phyloP scores from a whole-genome alignment of 768 basidiomycete genomes.

The Lentinula lateritia region DNA sequence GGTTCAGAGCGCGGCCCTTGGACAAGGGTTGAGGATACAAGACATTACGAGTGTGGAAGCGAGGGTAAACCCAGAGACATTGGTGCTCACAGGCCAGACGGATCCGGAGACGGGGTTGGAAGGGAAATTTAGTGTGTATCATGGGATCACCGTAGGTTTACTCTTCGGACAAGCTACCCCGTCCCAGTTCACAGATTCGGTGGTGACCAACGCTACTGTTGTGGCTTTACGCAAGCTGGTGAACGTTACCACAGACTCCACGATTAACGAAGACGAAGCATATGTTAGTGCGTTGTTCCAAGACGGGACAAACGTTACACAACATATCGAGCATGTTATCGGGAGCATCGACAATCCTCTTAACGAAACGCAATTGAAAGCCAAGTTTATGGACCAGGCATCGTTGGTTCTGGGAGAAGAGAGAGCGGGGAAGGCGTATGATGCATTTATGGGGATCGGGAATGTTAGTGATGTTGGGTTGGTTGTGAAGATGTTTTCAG shows the following conservation, averaged over 20 bases:
- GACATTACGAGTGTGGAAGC: slow-evolving; percentile 12
- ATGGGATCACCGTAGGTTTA: slow-evolving; percentile 15
- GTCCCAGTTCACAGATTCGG: slow-evolving; percentile 11
- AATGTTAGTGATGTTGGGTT: slow-evolving; percentile 7
- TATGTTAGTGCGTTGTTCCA: slow-evolving; percentile 10
- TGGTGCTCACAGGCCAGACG: slow-evolving; percentile 18
- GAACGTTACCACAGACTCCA: slow-evolving; percentile 12
- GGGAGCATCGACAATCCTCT: slow-evolving; percentile 16
- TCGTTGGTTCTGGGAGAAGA: slow-evolving; percentile 12
- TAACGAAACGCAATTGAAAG: slow-evolving; percentile 11
- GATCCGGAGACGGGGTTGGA: slow-evolving; percentile 17
- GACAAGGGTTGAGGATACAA: slow-evolving; percentile 1
- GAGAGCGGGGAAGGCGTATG: slow-evolving; percentile 11
- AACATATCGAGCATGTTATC: slow-evolving; percentile 16
- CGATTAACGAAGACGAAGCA: slow-evolving; percentile 12
- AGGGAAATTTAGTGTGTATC: slow-evolving; percentile 19
- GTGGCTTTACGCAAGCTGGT: slow-evolving; percentile 14
- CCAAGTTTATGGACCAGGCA: slow-evolving; percentile 17
- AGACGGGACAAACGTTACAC: slow-evolving; percentile 11
- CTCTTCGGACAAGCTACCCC: slow-evolving; percentile 16
- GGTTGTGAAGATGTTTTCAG: slow-evolving; percentile 2
- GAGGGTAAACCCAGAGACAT: slow-evolving; percentile 16
- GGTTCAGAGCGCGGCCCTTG: slow-evolving; percentile 11
- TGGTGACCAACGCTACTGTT: slow-evolving; percentile 14
- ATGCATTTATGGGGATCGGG: slow-evolving; percentile 5